Conservation (phyloP, 768 basidiomycete genomes). For the Suillus tomentosus region DNA sequence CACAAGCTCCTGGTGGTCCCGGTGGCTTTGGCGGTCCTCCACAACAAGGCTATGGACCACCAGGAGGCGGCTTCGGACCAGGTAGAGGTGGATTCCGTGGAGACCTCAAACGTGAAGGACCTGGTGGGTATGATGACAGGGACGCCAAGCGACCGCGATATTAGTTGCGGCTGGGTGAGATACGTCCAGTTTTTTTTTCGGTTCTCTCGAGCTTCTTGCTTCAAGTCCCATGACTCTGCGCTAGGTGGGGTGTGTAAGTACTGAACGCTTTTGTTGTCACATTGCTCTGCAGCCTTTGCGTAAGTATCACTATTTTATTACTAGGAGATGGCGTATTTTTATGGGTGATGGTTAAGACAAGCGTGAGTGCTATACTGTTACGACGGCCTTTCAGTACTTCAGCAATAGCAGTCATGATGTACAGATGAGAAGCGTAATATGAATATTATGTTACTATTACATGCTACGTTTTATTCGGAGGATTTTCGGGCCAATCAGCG, state of each 20-base stretch:
- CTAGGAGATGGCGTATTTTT: slow-evolving; percentile 16
- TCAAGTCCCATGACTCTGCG: slow-evolving; percentile 29
- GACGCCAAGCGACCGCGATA: slow-evolving; percentile 82
- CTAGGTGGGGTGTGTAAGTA: slow-evolving; percentile 40
- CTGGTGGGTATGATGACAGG: slow-evolving; percentile 80
- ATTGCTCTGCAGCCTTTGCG: slow-evolving; percentile 31
- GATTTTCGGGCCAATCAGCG: slow-evolving; percentile 1
- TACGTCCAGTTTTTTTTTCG: slow-evolving; percentile 27
- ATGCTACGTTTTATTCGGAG: background rate
- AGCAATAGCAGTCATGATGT: background rate
- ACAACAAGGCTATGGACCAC: slow-evolving; percentile 43
- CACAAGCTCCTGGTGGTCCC: slow-evolving; percentile 38
- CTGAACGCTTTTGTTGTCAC: slow-evolving; percentile 25
- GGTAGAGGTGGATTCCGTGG: slow-evolving; percentile 63
- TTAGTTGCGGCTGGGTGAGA: slow-evolving; percentile 49
- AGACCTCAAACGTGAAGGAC: slow-evolving; percentile 75
- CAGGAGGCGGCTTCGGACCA: slow-evolving; percentile 46
- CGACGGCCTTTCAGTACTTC: background rate
- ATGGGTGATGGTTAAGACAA: slow-evolving; percentile 4
- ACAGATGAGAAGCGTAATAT: background rate
- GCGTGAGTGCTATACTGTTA: background rate
- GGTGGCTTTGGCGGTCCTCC: slow-evolving; percentile 44
- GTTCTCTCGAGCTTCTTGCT: slow-evolving; percentile 26
- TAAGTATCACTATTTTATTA: slow-evolving; percentile 40
- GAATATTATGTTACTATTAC: background rate